Base-by-base conservation (phyloP, 768 basidiomycete species). In the Suillus weaverae region DNA sequence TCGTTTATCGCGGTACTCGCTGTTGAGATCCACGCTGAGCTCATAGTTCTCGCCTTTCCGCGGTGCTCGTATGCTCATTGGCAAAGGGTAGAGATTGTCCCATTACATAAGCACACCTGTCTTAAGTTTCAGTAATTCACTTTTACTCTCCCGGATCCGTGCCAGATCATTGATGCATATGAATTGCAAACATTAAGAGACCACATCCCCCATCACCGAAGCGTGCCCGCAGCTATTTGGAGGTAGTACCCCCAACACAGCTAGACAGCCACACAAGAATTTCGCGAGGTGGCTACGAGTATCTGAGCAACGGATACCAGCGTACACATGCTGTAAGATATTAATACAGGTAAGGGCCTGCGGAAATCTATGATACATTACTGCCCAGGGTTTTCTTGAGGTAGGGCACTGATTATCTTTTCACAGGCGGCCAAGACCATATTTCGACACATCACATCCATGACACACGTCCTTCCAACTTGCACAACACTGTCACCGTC, bases 41-140 rank as follows among this genome's bases (percentile, higher is more conserved):
- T 98, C 97, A 78, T 90, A 98, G 84, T 97, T 97, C 83, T 97
- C 95, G 74, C 96, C 95, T 84, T 88, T 87, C 66, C 85, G 78
- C 62, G 83, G 88, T 73, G 84, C 85, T 66, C 86, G 84, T 74
- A 87, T 72, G 70, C 75, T 80, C 78, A 79, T 79, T 68, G 69
- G 64, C 67, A n/a, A 39, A 62, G 41, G 57, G 56, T 55, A 55
- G 51, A 33, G 62, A 43, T 63, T 61, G 41, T 44, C n/a, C 16
- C 55, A 57, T 57, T 57, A 57, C 55, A 33, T 61, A 61, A 61
- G 50, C 60, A 11, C 9, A 61, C 33, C 2, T 35, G 53, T 33
- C 20, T 26, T 26, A 26, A 26, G 26, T 26, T 26, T 26, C 26
- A 26, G 1, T 26, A 26, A 2, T 26, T 26, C 26, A 26, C 26